phyloP scores from a whole-genome alignment of 352 stramenopile genomes.

The Pythium rishiriense region DNA sequence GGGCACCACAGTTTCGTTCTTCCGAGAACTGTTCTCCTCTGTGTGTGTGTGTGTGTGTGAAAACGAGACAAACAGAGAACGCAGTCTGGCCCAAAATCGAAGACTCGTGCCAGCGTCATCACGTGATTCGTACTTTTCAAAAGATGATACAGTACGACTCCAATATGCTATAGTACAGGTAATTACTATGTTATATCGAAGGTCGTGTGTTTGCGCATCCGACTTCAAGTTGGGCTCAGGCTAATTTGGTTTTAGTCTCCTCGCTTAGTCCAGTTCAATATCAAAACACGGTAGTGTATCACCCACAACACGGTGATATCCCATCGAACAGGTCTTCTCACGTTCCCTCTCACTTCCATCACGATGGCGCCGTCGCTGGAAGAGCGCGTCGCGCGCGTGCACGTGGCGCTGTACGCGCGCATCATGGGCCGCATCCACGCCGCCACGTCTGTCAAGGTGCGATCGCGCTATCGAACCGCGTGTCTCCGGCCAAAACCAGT shows the following conservation, averaged over 20 bases:
- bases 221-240: too few species aligned
- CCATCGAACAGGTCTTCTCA: background rate
- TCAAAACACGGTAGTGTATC: too few species aligned
- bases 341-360: background rate
- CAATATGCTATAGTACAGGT: background rate
- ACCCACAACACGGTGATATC: background rate
- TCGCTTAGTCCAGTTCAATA: too few species aligned
- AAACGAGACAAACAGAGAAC: background rate
- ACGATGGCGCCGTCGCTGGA: background rate
- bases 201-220: too few species aligned
- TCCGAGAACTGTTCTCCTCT: background rate
- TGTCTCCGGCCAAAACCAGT: background rate
- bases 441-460: conserved; percentile 46
- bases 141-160: background rate
- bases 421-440: conserved; percentile 36
- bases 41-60: too few species aligned
- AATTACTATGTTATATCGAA: background rate
- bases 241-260: too few species aligned
- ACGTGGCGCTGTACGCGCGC: conserved; percentile 74
- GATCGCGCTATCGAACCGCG: background rate
- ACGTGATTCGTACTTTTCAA: background rate
- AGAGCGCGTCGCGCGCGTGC: conserved; percentile 36
- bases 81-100: background rate
- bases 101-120: background rate
- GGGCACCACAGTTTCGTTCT: too few species aligned